phyloP scores from a whole-genome alignment of 192 early-diverging fungal species.

The Chytriomyces confervae region DNA sequence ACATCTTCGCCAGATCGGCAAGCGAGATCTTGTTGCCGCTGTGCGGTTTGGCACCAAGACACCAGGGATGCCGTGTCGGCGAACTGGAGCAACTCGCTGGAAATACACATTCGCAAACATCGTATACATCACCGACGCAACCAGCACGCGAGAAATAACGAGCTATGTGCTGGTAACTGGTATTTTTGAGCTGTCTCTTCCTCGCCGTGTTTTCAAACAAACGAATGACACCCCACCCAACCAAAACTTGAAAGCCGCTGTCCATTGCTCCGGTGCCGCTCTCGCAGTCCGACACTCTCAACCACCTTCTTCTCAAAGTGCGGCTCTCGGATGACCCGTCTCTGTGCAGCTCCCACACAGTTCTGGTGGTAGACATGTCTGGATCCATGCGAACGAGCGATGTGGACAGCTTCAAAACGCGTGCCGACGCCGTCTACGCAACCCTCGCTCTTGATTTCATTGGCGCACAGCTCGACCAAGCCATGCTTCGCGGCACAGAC shows the following conservation, averaged over 20 bases:
- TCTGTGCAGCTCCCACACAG: slow-evolving; percentile 8
- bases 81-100: neutral
- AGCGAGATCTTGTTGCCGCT: slow-evolving; percentile 2
- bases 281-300: neutral
- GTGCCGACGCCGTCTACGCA: slow-evolving; percentile 7
- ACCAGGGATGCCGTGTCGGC: neutral
- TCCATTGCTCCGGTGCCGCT: neutral
- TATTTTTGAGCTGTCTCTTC: neutral
- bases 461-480: slow-evolving; percentile 1
- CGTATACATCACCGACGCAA: slow-evolving; percentile 17
- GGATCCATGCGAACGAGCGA: slow-evolving; percentile 13
- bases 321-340: neutral
- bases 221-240: too few species aligned
- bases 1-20: slow-evolving; percentile 3
- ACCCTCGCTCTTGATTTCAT: slow-evolving; percentile 12
- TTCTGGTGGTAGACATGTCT: slow-evolving; percentile 5
- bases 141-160: slow-evolving; percentile 1
- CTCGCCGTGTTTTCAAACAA: too few species aligned
- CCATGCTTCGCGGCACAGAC: neutral
- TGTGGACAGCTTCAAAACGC: neutral
- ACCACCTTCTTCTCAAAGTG: neutral
- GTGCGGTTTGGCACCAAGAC: neutral
- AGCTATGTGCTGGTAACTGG: slow-evolving; percentile 2
- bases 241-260: too few species aligned
- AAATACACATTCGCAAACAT: slow-evolving; percentile 13